phyloP scores from a whole-genome alignment of 495 filamentous ascomycete species.

The Penicillium fimorum region DNA sequence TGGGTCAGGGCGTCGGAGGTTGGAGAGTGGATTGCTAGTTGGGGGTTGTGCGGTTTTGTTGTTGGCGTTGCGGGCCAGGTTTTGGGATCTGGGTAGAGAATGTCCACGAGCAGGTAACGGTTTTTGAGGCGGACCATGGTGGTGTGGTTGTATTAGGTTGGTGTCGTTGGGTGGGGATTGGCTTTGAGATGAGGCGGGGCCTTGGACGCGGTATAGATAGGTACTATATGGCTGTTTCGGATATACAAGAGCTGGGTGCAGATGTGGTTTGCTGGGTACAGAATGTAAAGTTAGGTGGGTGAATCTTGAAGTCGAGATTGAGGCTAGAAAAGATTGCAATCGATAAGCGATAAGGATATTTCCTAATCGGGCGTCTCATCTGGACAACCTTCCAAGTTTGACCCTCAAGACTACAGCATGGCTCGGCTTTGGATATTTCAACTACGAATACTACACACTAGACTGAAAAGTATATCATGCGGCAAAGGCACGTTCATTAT shows the following conservation, averaged over 20 bases:
- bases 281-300: neutral
- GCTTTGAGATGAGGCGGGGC: neutral
- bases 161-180: neutral
- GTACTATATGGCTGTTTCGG: neutral
- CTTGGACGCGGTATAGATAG: neutral
- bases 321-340: conserved; percentile 5
- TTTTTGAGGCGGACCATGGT: conserved; percentile 93
- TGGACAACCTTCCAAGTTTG: too few relatives aligned
- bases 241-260: neutral
- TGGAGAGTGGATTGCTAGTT: conserved; percentile 72
- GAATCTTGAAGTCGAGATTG: conserved; percentile 8
- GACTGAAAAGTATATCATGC: conserved; percentile 18
- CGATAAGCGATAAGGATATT: conserved; percentile 23
- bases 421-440: neutral
- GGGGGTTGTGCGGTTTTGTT: conserved; percentile 20
- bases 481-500: conserved; percentile 34
- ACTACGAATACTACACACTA: neutral
- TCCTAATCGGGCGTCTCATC: neutral
- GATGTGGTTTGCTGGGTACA: neutral
- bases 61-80: conserved; percentile 28
- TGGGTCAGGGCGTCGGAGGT: conserved; percentile 65
- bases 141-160: conserved; percentile 1
- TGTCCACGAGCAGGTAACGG: conserved; percentile 88
- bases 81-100: conserved; percentile 73
- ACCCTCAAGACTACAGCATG: neutral